Evolutionary conservation across 352 stramenopile genomes (phyloP).

Genomic region (Pythium monospermum): DNA sequence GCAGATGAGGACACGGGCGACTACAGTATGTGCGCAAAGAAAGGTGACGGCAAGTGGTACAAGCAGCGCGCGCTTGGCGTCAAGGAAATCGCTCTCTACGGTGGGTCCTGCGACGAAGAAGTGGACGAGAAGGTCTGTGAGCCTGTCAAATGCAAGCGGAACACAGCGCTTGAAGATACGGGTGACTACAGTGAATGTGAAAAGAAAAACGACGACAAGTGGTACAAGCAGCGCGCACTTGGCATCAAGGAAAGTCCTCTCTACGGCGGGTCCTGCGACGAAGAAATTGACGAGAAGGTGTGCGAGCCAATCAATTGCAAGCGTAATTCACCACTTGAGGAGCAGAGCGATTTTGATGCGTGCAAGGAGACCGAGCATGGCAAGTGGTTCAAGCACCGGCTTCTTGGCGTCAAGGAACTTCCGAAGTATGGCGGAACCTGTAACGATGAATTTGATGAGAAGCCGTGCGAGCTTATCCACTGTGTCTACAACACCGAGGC

Average conservation of each 20-base stretch:
- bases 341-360: neutral
- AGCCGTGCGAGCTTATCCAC: neutral
- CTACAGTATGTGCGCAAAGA: neutral
- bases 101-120: neutral
- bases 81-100: neutral
- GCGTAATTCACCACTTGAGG: neutral
- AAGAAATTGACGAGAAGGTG: neutral
- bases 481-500: neutral
- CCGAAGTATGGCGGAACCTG: neutral
- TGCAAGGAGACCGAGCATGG: neutral
- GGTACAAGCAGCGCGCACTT: neutral
- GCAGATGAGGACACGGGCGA: neutral
- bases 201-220: neutral
- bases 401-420: neutral
- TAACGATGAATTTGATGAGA: too few relatives aligned
- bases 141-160: neutral
- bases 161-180: neutral
- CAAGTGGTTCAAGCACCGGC: neutral
- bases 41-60: neutral
- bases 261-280: neutral
- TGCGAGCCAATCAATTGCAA: neutral
- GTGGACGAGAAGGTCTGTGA: neutral
- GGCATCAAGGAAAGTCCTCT: too few relatives aligned
- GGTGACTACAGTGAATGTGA: neutral
- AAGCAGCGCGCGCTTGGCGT: neutral